Conservation (phyloP, 805 yeast genomes). For the Teunomyces pallodes region DNA sequence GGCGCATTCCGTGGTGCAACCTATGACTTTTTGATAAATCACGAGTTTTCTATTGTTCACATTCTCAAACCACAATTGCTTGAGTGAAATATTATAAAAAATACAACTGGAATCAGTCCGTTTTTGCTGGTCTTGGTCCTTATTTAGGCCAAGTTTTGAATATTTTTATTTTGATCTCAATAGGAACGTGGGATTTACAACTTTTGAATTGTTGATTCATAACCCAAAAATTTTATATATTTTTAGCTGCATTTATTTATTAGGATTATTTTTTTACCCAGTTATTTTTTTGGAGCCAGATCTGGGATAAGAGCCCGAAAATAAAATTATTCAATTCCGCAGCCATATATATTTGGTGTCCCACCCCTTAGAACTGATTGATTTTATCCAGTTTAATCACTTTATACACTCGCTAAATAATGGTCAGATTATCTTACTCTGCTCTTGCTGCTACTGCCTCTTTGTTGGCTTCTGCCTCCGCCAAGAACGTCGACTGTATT, state of each 20-base stretch:
- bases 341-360: background rate
- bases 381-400: background rate
- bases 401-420: conserved; percentile 8
- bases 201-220: background rate
- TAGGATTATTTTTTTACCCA: background rate
- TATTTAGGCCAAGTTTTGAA: background rate
- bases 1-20: background rate
- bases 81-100: background rate
- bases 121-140: background rate
- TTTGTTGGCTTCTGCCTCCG: conserved; percentile 22
- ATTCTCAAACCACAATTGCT: background rate
- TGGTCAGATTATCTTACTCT: conserved; percentile 14
- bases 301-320: background rate
- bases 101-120: background rate
- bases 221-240: background rate
- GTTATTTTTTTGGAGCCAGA: background rate
- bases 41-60: background rate
- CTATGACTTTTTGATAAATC: background rate
- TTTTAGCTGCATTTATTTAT: background rate
- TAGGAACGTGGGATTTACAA: background rate
- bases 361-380: background rate
- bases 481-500: conserved; percentile 36
- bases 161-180: background rate
- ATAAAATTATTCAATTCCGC: background rate
- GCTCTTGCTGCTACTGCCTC: conserved; percentile 21